phyloP scores from a whole-genome alignment of 306 rosid genomes.

The Abrus precatorius region DNA sequence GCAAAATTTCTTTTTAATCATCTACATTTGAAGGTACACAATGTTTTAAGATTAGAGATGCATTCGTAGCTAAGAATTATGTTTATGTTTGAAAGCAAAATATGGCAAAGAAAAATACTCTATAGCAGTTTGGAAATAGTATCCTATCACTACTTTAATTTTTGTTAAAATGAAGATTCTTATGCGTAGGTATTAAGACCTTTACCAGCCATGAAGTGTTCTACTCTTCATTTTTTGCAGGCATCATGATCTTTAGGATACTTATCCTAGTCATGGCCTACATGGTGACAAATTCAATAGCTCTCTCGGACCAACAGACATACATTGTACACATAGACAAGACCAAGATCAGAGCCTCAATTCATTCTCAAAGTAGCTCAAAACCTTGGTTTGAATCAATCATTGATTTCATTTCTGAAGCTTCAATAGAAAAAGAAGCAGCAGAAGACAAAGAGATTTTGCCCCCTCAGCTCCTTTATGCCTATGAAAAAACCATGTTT shows the following conservation, averaged over 20 bases:
- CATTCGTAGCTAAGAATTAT: neutral
- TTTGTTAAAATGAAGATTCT: constrained; percentile 18
- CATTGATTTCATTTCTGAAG: constrained; percentile 56
- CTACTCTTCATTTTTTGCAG: constrained; percentile 48
- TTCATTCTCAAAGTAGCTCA: constrained; percentile 51
- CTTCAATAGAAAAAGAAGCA: constrained; percentile 45
- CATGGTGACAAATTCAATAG: constrained; percentile 54
- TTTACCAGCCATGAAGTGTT: constrained; percentile 19
- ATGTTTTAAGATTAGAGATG: neutral
- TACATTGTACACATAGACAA: constrained; percentile 79
- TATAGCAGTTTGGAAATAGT: constrained; percentile 17
- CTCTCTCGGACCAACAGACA: constrained; percentile 55
- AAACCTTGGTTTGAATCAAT: constrained; percentile 61
- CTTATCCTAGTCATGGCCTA: constrained; percentile 52
- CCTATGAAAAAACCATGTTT: constrained; percentile 63
- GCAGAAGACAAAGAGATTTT: constrained; percentile 35
- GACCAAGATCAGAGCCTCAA: constrained; percentile 51
- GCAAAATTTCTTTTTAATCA: constrained; percentile 13
- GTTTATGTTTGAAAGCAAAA: constrained; percentile 2
- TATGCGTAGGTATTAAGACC: constrained; percentile 26
- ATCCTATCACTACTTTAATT: neutral
- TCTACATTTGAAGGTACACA: neutral
- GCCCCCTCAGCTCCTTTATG: constrained; percentile 62
- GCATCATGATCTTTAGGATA: constrained; percentile 53
- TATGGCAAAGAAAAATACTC: neutral